Conservation (phyloP, 768 basidiomycete species). For the Termitomyces sp. region DNA sequence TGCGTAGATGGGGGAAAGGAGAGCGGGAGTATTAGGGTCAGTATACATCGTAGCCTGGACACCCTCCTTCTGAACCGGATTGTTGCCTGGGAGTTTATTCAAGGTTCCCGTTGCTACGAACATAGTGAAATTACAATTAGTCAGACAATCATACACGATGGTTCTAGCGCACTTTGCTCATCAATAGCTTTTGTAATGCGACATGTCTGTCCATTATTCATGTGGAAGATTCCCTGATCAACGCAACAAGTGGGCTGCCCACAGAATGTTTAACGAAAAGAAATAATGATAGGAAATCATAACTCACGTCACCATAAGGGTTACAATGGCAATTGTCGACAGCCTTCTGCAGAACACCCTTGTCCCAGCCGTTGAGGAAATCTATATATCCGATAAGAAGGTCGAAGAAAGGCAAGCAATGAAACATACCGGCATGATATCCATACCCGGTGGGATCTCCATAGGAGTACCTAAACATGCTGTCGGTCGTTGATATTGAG, state of each 20-base stretch:
- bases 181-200: constrained; percentile 44
- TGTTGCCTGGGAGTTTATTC: constrained; percentile 48
- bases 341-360: constrained; percentile 49
- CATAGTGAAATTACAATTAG: constrained; percentile 3
- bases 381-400: constrained; percentile 26
- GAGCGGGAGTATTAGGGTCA: constrained; percentile 33
- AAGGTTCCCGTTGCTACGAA: constrained; percentile 44
- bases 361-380: constrained; percentile 62
- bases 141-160: not conserved
- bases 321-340: constrained; percentile 53
- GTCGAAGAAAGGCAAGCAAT: not conserved
- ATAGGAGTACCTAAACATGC: constrained; percentile 35
- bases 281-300: not conserved
- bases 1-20: constrained; percentile 42
- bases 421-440: constrained; percentile 47
- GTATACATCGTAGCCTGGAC: constrained; percentile 28
- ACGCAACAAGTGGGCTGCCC: constrained; percentile 42
- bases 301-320: constrained; percentile 38
- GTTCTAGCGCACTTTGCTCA: constrained; percentile 37
- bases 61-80: constrained; percentile 43
- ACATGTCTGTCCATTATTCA: constrained; percentile 39
- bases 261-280: not conserved
- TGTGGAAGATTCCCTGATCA: constrained; percentile 39
- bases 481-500: not conserved
- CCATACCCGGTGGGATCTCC: constrained; percentile 67